phyloP scores from a whole-genome alignment of 768 basidiomycete species.

The Pisolithus orientalis region DNA sequence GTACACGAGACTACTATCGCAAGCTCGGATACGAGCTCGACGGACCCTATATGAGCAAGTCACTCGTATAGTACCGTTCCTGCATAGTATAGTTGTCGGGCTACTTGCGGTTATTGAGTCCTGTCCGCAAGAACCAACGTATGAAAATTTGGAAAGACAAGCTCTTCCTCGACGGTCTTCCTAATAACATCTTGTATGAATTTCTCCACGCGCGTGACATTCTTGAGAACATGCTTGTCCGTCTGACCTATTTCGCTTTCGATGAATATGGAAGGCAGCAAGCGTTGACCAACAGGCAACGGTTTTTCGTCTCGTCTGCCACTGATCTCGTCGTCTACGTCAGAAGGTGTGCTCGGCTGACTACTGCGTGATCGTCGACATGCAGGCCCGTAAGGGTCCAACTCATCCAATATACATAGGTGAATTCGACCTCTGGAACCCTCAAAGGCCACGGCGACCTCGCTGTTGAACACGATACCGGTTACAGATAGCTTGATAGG shows the following conservation, averaged over 20 bases:
- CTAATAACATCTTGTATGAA: slow-evolving; percentile 95
- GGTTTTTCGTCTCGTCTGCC: slow-evolving; percentile 52
- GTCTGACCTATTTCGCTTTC: slow-evolving; percentile 96
- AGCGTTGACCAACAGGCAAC: slow-evolving; percentile 71
- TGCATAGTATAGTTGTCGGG: slow-evolving; percentile 1
- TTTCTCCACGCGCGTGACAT: slow-evolving; percentile 90
- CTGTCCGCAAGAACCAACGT: slow-evolving; percentile 55
- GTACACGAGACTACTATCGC: slow-evolving; percentile 95
- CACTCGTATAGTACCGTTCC: slow-evolving; percentile 36
- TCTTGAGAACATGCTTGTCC: slow-evolving; percentile 93
- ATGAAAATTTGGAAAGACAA: slow-evolving; percentile 95
- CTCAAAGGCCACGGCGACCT: slow-evolving; percentile 88
- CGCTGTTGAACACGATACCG: slow-evolving; percentile 79
- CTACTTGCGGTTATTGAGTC: slow-evolving; percentile 3
- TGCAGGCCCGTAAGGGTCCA: slow-evolving; percentile 79
- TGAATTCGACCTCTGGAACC: slow-evolving; percentile 78
- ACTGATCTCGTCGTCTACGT: slow-evolving; percentile 52
- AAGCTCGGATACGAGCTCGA: slow-evolving; percentile 91
- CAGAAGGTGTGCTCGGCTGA: slow-evolving; percentile 49
- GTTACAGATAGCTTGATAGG: slow-evolving; percentile 93
- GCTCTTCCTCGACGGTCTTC: slow-evolving; percentile 91
- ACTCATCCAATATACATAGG: slow-evolving; percentile 81
- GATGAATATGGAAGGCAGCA: slow-evolving; percentile 83
- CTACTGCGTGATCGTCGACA: slow-evolving; percentile 43
- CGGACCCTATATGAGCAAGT: slow-evolving; percentile 97